Evolutionary conservation across 2,329 filamentous ascomycete genomes (phyloP), one percentile per base, ranked within the genome.

Genomic region (Fusarium solani-melongenae): DNA sequence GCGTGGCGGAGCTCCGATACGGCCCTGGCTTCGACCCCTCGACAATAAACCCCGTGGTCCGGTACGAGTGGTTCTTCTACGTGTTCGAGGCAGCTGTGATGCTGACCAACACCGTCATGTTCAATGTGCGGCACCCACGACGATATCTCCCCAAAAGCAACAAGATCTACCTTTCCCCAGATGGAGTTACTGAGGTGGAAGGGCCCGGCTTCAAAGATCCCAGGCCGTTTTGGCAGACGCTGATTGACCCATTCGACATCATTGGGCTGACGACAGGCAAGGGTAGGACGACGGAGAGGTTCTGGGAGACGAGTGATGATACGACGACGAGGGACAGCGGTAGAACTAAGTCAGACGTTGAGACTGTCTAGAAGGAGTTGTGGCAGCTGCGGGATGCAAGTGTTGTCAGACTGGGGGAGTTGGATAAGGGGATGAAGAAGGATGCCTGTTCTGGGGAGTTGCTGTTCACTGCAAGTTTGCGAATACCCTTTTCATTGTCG

Each of bases 51-150:
- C 84, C 86, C 0, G 79, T 89, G 24, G 67, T 90, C n/a, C 83
- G 87, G 24, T 87, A 89, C 71, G 88, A 91, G 78, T 88, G 85
- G 84, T 90, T 86, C 79, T 91, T 91, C 70, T 89, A 87, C 74
- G 83, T 90, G 22, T 90, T 90, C 66, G 89, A 91, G 80, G 86
- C 84, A 2, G 71, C 77, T 0, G 77, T 89, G 14, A 90, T 90
- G 89, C 73, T 90, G 1, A 44, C 74, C 51, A 90, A 90, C 72
- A 82, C 82, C 11, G 78, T 83, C 34, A 75, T 90, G 72, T 83
- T 88, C 78, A 90, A 89, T 67, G 41, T 83, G 4, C 80, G 85
- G 6, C 86, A 90, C 70, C 88, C 88, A 24, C 82, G 88, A 38
- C 81, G 82, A 33, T 89, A 83, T 73, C 78, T 91, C 20, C 89